These are phyloP conservation scores for Leccinum sublutescens DNA, from an alignment of 768 basidiomycete species.

Conservation along the genomic window DNA sequence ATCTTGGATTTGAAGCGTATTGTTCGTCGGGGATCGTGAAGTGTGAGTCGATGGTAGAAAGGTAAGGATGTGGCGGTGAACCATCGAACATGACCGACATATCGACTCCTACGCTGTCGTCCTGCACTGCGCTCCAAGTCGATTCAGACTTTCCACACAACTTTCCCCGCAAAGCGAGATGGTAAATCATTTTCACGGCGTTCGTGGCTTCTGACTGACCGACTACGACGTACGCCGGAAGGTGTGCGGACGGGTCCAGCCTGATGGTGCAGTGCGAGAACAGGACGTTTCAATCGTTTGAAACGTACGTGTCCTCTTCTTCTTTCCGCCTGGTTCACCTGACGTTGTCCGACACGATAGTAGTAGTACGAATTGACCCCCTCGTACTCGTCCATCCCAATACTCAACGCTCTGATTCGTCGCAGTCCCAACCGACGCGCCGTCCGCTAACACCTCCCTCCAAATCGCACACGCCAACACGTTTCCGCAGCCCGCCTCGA, in stretches of 20 bases:
- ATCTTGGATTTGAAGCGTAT: too few species aligned
- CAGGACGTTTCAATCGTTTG: constrained; percentile 54
- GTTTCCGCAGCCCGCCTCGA: constrained; percentile 60
- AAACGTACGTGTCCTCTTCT: constrained; percentile 36
- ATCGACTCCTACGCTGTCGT: constrained; percentile 12
- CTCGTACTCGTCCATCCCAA: background rate
- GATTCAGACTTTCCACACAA: constrained; percentile 36
- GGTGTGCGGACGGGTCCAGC: constrained; percentile 74
- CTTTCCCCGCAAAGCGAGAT: constrained; percentile 56
- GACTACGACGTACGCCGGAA: constrained; percentile 27
- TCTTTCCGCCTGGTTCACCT: background rate
- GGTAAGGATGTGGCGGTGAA: too few species aligned
- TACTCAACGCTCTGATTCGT: background rate
- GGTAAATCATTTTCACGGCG: constrained; percentile 35
- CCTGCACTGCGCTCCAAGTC: constrained; percentile 14
- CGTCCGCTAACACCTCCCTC: background rate
- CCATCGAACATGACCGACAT: background rate
- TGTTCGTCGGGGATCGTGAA: too few species aligned
- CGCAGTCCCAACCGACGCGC: background rate
- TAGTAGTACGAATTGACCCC: background rate
- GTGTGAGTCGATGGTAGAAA: too few species aligned
- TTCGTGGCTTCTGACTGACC: background rate
- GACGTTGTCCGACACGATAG: background rate
- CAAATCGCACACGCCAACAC: constrained; percentile 18
- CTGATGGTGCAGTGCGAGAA: constrained; percentile 73